Conservation (phyloP, 75 land plant species). For the Pinus taeda region DNA sequence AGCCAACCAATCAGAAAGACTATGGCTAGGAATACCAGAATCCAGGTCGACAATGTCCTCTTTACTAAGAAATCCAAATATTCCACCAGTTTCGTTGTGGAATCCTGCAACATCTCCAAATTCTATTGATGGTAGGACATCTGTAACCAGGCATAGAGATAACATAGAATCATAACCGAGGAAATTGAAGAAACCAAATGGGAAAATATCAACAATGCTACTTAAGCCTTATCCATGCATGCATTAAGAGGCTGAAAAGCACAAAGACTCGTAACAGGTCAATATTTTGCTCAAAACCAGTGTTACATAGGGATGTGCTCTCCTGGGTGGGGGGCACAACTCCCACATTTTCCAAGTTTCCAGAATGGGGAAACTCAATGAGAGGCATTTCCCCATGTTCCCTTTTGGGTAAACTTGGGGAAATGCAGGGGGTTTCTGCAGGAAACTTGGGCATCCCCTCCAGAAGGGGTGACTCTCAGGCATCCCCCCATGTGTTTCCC, state of each 20-base stretch:
- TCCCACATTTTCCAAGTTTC: too few species aligned
- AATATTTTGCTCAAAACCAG: background rate
- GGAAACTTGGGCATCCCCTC: too few species aligned
- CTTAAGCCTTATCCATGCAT: background rate
- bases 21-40: slow-evolving; percentile 19
- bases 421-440: too few species aligned
- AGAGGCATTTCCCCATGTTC: too few species aligned
- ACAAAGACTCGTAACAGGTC: background rate
- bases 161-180: background rate
- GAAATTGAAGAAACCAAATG: background rate
- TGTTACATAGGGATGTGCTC: background rate
- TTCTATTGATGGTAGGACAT: slow-evolving; percentile 79
- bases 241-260: background rate
- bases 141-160: slow-evolving; percentile 24
- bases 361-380: too few species aligned
- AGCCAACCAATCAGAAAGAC: slow-evolving; percentile 58
- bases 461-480: too few species aligned
- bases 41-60: slow-evolving; percentile 74
- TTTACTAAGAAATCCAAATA: slow-evolving; percentile 58
- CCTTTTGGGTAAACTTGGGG: too few species aligned
- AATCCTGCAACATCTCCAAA: slow-evolving; percentile 62
- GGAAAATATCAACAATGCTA: background rate
- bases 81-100: slow-evolving; percentile 81
- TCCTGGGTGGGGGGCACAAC: too few species aligned
- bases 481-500: too few species aligned